Evolutionary conservation across 441 rosid species (phyloP), one percentile per base, ranked within the genome.

Genomic region (Theobroma grandiflorum): DNA sequence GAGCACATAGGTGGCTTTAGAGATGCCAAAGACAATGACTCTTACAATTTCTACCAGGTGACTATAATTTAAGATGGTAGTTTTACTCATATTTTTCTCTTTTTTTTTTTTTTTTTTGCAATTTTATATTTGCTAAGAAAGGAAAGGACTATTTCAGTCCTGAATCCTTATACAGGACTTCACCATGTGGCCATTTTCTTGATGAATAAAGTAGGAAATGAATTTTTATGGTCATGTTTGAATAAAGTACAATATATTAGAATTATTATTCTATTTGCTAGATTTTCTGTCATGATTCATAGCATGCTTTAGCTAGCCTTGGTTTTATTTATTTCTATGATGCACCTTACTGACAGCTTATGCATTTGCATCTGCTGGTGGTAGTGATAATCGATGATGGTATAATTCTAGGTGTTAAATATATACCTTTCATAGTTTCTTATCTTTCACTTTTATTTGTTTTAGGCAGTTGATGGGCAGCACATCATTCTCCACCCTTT

Each of bases 391-490:
- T 55, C 10, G n/a, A 55, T 53, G 58, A 16, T 18, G 22, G 22
- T 53, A 49, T 3, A 4, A 3, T 5, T 64, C 22, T 37, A 18
- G 18, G 47, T 65, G 14, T 31, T 31, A 70, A 49, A 31, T 55
- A 72, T 38, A 37, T 53, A 3, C 64, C 47, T 20, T 57, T 73
- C 38, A 37, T 57, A 57, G 62, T 70, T 62, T 40, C 62, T 71
- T 49, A 77, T 81, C 37, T 74, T 72, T 31, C 82, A 38, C 55
- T 73, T 57, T 16, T 78, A 14, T 86, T 63, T 80, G 58, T 86
- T 90, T 79, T 91, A 97, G 99, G 97, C 91, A 72, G 87, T 85
- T 83, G 99, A 97, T 83, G 99, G 99, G 76, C 99, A 97, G 87
- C 94, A 90, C 83, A 84, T 95, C 80, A 93, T 97, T 87, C 93